Base-by-base conservation (phyloP, 805 yeast species). In the Ogataea degrootiae region DNA sequence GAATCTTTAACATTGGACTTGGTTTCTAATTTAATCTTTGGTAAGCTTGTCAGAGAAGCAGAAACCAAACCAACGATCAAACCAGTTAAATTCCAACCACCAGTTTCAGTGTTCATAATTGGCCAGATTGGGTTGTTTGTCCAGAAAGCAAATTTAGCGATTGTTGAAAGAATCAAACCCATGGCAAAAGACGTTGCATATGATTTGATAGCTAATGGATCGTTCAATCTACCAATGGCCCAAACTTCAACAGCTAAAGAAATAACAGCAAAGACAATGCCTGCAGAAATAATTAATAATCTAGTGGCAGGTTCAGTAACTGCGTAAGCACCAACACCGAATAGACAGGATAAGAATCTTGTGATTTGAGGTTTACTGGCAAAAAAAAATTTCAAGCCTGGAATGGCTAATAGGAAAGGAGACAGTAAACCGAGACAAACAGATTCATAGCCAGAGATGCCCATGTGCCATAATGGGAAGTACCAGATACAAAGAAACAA, bases 401-500 rank as follows among this genome's bases (percentile, higher is more conserved):
- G 72, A 26, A 56, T 42, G 1, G 41, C 23, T 14, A 64, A 48
- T 9, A 61, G 26, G 14, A 56, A 17, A 14, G 96, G 89, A 3
- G 86, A 75, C 11, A 81, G 45, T 36, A 82, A 70, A 21, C 81
- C 69, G 6, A 80, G 61, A 41, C 88, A 72, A 3, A 82, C 76
- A 0, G 85, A 85, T 68, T 94, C 99, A 63, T 87, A 91, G 4
- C 99, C 99, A 2, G 96, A 86, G 40, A 94, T 85, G 6, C 97
- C 98, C 97, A 94, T 90, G 62, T 86, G 79, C 99, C 99, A 94
- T 52, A 94, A 73, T 11, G 99, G 99, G 75, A 94, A 94, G 70
- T 87, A 88, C 99, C 99, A 94, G 43, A 94, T 82, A 60, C 94
- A 82, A 47, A 94, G 76, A 39, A 89, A 85, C 49, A 94, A 71